Evolutionary conservation across 805 yeast genomes (phyloP), one percentile per base, ranked within the genome.

Genomic region (Candida taoyuanica): DNA sequence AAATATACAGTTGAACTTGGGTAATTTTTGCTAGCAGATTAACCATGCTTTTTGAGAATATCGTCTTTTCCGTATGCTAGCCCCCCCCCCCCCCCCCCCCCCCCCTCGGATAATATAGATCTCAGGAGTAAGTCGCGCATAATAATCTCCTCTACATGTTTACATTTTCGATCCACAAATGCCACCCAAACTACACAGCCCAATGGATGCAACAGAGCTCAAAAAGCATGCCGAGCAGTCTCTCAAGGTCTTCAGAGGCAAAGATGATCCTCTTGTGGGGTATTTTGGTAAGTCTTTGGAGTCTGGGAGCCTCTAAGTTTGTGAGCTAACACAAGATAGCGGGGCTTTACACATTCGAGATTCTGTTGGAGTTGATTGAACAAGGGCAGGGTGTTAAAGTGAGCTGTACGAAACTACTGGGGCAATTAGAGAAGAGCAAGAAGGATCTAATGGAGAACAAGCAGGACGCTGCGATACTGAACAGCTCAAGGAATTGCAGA

Each of bases 401-500:
- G 24, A 21, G 11, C 24, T 21, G 11, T 11, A 21, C 24, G 11
- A 21, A 21, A 11, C 7, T 21, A 21, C 24, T 21, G 7, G 11
- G 24, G 9, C 24, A 21, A 11, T 15, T 42, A 15, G 46, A 37
- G 24, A 24, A 3, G 21, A 36, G 39, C 19, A 26, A 31, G 17
- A 6, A 7, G 7, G 19, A 15, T 15, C 16, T 46, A 4, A 30
- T 17, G 17, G 15, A 26, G 14, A 25, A 36, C 30, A 20, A 27
- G 3, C 11, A 27, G 12, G 12, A 14, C 5, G 5, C 14, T 5
- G 39, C 31, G 6, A 43, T 43, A 5, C 7, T 39, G 2, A 16
- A 28, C 7, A 32, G 42, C 12, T 14, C n/a, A 5, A 20, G 14
- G 21, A 46, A 33, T 17, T 40, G 46, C 1, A 40, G 52, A 17